A percentile compares a stretch with the other conserved stretches of the same genome.
Conservation (phyloP, 257 asterid genomes). For the Solanum acaule region DNA sequence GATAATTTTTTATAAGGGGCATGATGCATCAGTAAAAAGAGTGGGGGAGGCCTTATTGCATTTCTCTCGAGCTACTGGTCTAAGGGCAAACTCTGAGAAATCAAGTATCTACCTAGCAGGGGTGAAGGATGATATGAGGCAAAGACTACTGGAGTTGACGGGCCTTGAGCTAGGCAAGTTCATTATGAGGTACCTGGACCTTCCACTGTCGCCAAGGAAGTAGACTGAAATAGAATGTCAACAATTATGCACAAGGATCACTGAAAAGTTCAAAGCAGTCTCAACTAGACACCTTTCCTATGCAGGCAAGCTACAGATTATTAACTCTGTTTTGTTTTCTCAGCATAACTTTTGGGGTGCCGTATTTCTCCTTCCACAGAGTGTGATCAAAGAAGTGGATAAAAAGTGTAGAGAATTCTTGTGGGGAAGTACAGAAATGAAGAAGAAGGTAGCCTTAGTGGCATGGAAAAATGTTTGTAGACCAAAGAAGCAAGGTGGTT, state of each 20-base stretch:
- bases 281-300: neutral
- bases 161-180: neutral
- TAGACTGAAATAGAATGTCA: neutral
- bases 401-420: neutral
- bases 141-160: neutral
- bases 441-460: neutral
- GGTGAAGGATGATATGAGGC: neutral
- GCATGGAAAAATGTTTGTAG: neutral
- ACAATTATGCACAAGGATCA: neutral
- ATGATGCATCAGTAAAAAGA: neutral
- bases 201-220: neutral
- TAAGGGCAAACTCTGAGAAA: neutral
- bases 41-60: neutral
- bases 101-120: neutral
- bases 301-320: neutral
- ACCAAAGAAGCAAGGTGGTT: neutral
- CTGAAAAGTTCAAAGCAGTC: neutral
- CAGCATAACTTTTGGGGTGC: neutral
- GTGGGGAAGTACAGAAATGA: neutral
- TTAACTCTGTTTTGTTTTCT: neutral
- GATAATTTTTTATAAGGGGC: neutral
- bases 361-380: neutral
- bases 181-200: neutral
- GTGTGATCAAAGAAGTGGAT: neutral
- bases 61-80: neutral